Evolutionary conservation across 768 basidiomycete genomes (phyloP).

Genomic region (Suillus sp.): DNA sequence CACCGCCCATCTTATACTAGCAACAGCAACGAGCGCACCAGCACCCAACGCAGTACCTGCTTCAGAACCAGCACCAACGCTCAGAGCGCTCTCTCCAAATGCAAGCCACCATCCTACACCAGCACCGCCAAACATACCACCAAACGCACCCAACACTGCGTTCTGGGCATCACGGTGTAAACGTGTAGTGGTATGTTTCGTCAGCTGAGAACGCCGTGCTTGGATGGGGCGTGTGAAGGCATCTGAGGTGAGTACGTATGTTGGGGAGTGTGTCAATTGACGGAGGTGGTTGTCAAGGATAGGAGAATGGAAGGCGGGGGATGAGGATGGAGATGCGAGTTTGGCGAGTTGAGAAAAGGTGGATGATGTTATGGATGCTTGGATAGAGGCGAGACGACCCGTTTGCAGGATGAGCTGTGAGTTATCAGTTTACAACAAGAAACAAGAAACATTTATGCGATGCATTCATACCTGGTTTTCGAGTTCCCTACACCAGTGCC

Average conservation of each 20-base stretch:
- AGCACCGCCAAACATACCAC: constrained; percentile 50
- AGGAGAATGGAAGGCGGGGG: constrained; percentile 43
- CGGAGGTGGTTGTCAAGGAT: constrained; percentile 60
- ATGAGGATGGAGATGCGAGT: constrained; percentile 36
- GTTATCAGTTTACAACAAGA: neutral
- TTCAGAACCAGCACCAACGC: constrained; percentile 43
- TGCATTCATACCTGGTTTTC: constrained; percentile 48
- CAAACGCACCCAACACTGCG: constrained; percentile 51
- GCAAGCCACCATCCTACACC: constrained; percentile 58
- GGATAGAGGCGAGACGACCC: constrained; percentile 55
- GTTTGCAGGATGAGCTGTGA: constrained; percentile 66
- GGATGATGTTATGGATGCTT: constrained; percentile 43
- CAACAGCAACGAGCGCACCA: constrained; percentile 52
- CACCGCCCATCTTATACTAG: constrained; percentile 62
- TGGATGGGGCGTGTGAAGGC: constrained; percentile 54
- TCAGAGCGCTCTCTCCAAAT: constrained; percentile 43
- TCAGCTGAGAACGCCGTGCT: constrained; percentile 54
- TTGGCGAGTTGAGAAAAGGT: constrained; percentile 43
- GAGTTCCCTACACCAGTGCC: constrained; percentile 45
- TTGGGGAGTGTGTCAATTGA: constrained; percentile 51
- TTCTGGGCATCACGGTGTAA: constrained; percentile 69
- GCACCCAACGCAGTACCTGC: constrained; percentile 60
- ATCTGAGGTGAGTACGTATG: constrained; percentile 44
- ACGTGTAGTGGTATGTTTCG: constrained; percentile 53
- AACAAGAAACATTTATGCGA: neutral